These are phyloP conservation scores for Calocera viscosa DNA, from an alignment of 768 basidiomycete species.

Conservation along the genomic window DNA sequence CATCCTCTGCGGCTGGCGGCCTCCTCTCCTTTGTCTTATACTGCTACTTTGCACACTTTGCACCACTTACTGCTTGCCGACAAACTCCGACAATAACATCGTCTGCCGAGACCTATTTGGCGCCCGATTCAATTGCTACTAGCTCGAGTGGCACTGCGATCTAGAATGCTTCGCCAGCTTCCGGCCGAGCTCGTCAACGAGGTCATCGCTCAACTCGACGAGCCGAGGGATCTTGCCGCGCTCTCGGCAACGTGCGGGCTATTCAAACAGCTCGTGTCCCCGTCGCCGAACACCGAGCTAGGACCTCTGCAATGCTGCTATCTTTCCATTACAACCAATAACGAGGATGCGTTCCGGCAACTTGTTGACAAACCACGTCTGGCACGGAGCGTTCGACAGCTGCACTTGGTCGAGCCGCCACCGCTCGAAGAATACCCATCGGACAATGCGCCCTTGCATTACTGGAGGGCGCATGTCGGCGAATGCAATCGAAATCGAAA, in stretches of 20 bases:
- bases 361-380: background rate
- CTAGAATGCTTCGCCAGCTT: background rate
- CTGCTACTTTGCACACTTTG: too few relatives aligned
- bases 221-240: background rate
- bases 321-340: background rate
- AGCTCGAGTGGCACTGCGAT: background rate
- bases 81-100: background rate
- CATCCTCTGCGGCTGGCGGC: background rate
- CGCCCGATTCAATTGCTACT: background rate
- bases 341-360: background rate
- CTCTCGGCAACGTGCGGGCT: background rate
- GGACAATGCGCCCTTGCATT: background rate
- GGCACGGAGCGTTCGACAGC: background rate
- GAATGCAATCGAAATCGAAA: background rate
- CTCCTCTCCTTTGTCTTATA: too few relatives aligned
- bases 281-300: background rate
- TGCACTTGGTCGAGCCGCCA: background rate
- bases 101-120: background rate
- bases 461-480: background rate
- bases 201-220: background rate
- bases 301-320: constrained; percentile 1
- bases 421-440: background rate
- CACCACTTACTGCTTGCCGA: too few relatives aligned
- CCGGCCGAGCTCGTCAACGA: constrained; percentile 1
- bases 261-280: background rate